phyloP scores from a whole-genome alignment of 1,139 yeast genomes.

The Lodderomyces parapsilosis region DNA sequence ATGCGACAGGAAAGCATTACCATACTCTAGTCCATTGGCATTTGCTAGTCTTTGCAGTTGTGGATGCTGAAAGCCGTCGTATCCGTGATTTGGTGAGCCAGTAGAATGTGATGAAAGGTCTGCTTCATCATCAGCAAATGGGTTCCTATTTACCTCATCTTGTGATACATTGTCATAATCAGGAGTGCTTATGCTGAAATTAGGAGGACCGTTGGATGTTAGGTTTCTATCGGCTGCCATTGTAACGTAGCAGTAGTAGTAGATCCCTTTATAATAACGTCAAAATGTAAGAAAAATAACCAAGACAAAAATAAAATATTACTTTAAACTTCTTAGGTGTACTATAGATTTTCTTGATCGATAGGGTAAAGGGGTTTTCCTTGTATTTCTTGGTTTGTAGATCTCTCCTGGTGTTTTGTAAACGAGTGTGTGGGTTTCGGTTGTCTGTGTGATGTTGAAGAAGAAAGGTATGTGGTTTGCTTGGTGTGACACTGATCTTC shows the following conservation, averaged over 20 bases:
- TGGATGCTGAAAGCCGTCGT: slow-evolving; percentile 6
- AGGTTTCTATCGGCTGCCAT: slow-evolving; percentile 31
- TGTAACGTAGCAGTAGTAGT: neutral
- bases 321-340: too few species aligned
- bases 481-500: too few species aligned
- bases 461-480: too few species aligned
- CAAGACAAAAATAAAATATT: too few species aligned
- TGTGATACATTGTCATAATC: slow-evolving; percentile 15
- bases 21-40: neutral
- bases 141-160: slow-evolving; percentile 20
- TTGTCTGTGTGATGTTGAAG: too few species aligned
- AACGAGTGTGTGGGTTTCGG: too few species aligned
- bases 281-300: too few species aligned
- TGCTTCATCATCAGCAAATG: slow-evolving; percentile 28
- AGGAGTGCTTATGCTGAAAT: slow-evolving; percentile 11
- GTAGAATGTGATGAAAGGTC: slow-evolving; percentile 24
- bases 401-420: too few species aligned
- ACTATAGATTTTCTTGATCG: too few species aligned
- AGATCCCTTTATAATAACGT: neutral
- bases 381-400: neutral
- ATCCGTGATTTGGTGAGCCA: slow-evolving; percentile 18
- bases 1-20: slow-evolving; percentile 18
- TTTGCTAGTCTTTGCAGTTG: slow-evolving; percentile 4
- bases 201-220: slow-evolving; percentile 31
- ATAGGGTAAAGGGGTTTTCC: neutral